phyloP scores from a whole-genome alignment of 2,329 filamentous ascomycete species.

The Ceratocystiopsis sp. region DNA sequence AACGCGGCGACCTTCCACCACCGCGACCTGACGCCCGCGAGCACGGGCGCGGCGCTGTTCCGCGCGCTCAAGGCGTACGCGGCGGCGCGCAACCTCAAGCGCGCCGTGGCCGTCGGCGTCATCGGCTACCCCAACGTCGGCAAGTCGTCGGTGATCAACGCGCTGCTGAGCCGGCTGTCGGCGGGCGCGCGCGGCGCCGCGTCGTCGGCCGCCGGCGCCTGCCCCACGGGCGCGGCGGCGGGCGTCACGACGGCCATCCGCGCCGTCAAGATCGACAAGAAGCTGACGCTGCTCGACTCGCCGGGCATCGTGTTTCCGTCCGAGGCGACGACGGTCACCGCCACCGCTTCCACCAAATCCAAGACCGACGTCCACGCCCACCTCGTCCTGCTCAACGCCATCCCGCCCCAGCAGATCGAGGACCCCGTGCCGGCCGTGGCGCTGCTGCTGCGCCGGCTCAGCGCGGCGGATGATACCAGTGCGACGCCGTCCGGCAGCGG shows the following conservation, averaged over 20 bases:
- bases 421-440: conserved; percentile 79
- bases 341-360: conserved; percentile 34
- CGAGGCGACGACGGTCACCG: conserved; percentile 21
- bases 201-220: conserved; percentile 44
- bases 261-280: conserved; percentile 86
- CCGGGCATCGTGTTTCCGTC: conserved; percentile 89
- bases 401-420: conserved; percentile 86
- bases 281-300: conserved; percentile 82
- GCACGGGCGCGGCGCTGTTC: conserved; percentile 71
- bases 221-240: conserved; percentile 78
- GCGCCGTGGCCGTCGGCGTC: conserved; percentile 77
- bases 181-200: conserved; percentile 41
- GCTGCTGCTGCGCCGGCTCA: conserved; percentile 68
- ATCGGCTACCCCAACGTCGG: conserved; percentile 94
- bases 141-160: conserved; percentile 94
- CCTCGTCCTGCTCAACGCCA: conserved; percentile 73
- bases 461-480: conserved; percentile 40
- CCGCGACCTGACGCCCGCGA: conserved; percentile 72
- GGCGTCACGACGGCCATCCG: conserved; percentile 81
- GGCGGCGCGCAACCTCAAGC: conserved; percentile 67
- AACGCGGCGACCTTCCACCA: conserved; percentile 89
- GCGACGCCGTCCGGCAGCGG: not conserved
- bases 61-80: conserved; percentile 82
- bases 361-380: conserved; percentile 62
- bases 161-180: conserved; percentile 61